A percentile compares a stretch with the other conserved stretches of the same genome.
phyloP scores from a whole-genome alignment of 106 monocot genomes.

The Xerophyta viscosa region DNA sequence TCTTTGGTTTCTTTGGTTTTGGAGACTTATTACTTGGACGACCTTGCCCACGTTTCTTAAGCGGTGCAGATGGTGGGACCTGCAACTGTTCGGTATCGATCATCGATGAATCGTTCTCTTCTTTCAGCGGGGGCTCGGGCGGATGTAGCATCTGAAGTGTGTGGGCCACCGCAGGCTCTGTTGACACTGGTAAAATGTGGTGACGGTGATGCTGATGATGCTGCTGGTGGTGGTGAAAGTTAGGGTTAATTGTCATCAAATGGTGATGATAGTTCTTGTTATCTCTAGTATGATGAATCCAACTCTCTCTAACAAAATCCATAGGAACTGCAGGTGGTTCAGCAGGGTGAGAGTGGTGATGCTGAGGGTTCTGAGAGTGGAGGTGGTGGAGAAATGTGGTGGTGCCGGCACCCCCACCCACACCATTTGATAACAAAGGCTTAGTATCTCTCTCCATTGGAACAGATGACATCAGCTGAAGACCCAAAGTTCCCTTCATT shows the following conservation, averaged over 20 bases:
- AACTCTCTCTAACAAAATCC: slow-evolving; percentile 29
- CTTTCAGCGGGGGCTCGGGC: slow-evolving; percentile 14
- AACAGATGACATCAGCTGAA: slow-evolving; percentile 67
- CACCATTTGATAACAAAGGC: slow-evolving; percentile 22
- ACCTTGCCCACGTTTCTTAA: slow-evolving; percentile 40
- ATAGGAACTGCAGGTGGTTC: slow-evolving; percentile 24
- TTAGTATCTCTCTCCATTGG: slow-evolving; percentile 45
- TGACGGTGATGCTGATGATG: slow-evolving; percentile 4
- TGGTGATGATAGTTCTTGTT: slow-evolving; percentile 30
- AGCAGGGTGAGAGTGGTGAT: background rate
- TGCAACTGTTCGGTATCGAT: slow-evolving; percentile 9
- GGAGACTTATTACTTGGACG: slow-evolving; percentile 33
- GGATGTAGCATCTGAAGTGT: slow-evolving; percentile 41
- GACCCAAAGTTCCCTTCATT: slow-evolving; percentile 42
- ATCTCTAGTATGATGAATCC: slow-evolving; percentile 32
- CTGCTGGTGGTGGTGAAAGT: slow-evolving; percentile 9
- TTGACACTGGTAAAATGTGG: slow-evolving; percentile 7
- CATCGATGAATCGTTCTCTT: slow-evolving; percentile 7
- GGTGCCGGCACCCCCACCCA: background rate
- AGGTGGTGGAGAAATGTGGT: background rate
- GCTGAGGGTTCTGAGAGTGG: background rate
- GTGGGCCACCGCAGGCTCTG: slow-evolving; percentile 13
- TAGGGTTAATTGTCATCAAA: slow-evolving; percentile 19
- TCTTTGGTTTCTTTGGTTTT: slow-evolving; percentile 64
- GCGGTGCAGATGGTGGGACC: slow-evolving; percentile 1